Conservation (phyloP, 169 alveolate species). For the Theileria equi region DNA sequence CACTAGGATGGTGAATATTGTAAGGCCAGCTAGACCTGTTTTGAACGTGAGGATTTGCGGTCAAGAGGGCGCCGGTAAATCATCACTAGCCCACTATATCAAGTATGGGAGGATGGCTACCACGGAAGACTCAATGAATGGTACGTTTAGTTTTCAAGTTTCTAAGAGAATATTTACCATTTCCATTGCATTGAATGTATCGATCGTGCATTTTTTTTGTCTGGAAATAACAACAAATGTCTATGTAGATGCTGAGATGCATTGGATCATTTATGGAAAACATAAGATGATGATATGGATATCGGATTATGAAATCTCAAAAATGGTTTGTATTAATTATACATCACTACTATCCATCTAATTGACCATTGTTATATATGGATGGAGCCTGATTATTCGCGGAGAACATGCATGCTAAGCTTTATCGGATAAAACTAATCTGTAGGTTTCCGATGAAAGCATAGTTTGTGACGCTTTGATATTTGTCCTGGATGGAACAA, state of each 20-base stretch:
- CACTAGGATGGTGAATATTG: background rate
- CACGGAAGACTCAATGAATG: background rate
- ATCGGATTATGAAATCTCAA: conserved; percentile 6
- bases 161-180: background rate
- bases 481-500: conserved; percentile 43
- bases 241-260: conserved; percentile 13
- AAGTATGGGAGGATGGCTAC: background rate
- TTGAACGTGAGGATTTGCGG: conserved; percentile 2
- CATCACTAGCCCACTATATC: background rate
- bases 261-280: conserved; percentile 25
- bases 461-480: conserved; percentile 19
- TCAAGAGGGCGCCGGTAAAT: background rate
- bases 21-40: background rate
- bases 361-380: background rate
- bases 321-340: conserved; percentile 6
- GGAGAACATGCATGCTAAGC: background rate
- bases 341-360: background rate
- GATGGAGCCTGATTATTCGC: background rate
- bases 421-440: background rate
- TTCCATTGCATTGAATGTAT: too few species aligned
- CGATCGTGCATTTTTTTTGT: too few species aligned
- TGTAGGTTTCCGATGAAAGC: background rate
- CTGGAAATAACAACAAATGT: too few species aligned
- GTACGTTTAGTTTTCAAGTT: too few species aligned
- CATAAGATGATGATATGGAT: conserved; percentile 35